These are phyloP conservation scores for Lumnitzera racemosa DNA, from an alignment of 345 rosid genomes.

Conservation along the genomic window DNA sequence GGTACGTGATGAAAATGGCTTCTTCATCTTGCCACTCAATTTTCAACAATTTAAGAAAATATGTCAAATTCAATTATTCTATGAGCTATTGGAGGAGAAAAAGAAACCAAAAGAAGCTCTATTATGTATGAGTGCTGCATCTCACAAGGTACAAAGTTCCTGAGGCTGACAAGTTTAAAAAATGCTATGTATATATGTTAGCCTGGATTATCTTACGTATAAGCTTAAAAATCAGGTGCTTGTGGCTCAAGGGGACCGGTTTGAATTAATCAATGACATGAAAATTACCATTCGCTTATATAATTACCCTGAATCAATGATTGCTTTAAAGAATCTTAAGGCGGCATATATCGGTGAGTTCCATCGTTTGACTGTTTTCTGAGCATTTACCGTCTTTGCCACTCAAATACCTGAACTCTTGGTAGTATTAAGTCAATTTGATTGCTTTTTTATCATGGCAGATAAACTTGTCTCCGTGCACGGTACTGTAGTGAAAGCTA, in stretches of 20 bases:
- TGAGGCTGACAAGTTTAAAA: neutral
- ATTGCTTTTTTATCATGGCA: conserved; percentile 23
- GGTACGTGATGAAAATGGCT: conserved; percentile 56
- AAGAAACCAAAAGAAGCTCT: conserved; percentile 73
- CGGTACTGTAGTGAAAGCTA: conserved; percentile 83
- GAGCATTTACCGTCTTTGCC: neutral
- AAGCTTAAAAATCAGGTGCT: conserved; percentile 31
- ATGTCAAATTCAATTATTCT: conserved; percentile 47
- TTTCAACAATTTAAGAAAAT: conserved; percentile 56
- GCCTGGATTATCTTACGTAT: neutral
- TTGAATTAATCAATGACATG: conserved; percentile 32
- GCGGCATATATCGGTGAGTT: conserved; percentile 90
- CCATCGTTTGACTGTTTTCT: neutral
- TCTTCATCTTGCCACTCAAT: conserved; percentile 53
- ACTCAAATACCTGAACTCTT: conserved; percentile 1
- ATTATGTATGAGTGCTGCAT: conserved; percentile 70
- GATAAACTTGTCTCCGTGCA: conserved; percentile 91
- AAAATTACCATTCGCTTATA: conserved; percentile 69
- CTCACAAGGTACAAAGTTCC: conserved; percentile 56
- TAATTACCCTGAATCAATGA: conserved; percentile 74
- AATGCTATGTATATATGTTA: neutral
- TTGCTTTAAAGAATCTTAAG: conserved; percentile 75
- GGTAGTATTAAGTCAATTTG: neutral
- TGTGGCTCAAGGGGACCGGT: conserved; percentile 25
- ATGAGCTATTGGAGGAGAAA: conserved; percentile 46